phyloP scores from a whole-genome alignment of 192 early-diverging fungal species.

The Obelidium mucronatum region DNA sequence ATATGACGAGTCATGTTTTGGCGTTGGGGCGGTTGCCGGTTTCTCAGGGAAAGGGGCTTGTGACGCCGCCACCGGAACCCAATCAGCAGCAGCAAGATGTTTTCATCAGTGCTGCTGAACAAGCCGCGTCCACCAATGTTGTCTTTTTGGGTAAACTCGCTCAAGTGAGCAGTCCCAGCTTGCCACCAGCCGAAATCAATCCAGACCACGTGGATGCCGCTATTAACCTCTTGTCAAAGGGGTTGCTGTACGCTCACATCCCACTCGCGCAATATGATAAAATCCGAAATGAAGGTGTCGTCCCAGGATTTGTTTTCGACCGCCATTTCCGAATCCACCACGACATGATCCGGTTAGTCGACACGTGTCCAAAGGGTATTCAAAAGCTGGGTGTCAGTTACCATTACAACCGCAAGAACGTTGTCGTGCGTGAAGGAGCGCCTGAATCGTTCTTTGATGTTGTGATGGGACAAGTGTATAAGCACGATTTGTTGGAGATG shows the following conservation, averaged over 20 bases:
- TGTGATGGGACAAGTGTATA: conserved; percentile 27
- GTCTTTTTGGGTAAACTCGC: conserved; percentile 20
- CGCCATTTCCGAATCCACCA: conserved; percentile 33
- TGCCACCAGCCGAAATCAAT: background rate
- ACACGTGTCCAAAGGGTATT: conserved; percentile 21
- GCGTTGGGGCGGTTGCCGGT: conserved; percentile 14
- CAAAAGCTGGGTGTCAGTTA: conserved; percentile 31
- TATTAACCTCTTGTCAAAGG: conserved; percentile 35
- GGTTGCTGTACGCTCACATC: conserved; percentile 38
- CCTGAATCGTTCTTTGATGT: conserved; percentile 21
- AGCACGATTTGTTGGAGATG: conserved; percentile 41
- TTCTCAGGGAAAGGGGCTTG: no score
- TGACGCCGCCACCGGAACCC: background rate
- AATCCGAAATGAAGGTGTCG: conserved; percentile 24
- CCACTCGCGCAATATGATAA: conserved; percentile 2
- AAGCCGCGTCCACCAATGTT: background rate
- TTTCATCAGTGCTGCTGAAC: background rate
- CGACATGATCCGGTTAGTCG: conserved; percentile 33
- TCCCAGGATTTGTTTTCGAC: conserved; percentile 29
- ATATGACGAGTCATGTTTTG: conserved; percentile 30
- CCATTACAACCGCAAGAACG: conserved; percentile 31
- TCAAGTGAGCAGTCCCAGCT: background rate
- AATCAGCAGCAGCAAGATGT: background rate
- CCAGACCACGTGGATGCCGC: conserved; percentile 17
- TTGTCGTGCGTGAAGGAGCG: conserved; percentile 11